These are phyloP conservation scores for Heliamphora exappendiculata DNA, from an alignment of 148 eudicot species.

Conservation along the genomic window DNA sequence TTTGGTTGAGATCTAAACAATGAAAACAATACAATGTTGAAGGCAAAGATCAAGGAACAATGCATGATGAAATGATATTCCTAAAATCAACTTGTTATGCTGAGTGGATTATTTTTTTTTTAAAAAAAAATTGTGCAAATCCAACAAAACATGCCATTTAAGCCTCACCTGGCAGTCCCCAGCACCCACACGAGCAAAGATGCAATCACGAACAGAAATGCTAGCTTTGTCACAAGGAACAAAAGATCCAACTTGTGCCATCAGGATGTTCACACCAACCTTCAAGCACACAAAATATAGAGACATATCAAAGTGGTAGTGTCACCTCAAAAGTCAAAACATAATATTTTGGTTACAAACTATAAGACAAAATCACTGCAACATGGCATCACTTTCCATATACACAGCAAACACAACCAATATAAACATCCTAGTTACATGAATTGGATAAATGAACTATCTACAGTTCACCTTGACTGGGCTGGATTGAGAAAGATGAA, in stretches of 20 bases:
- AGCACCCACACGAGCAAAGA: slow-evolving; percentile 99
- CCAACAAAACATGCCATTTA: neutral
- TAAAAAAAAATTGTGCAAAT: neutral
- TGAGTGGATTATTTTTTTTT: neutral
- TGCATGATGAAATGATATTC: neutral
- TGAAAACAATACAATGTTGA: neutral
- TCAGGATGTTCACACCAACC: slow-evolving; percentile 93
- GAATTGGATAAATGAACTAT: neutral
- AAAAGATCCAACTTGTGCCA: slow-evolving; percentile 97
- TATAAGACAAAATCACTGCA: neutral
- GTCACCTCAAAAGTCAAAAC: neutral
- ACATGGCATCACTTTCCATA: neutral
- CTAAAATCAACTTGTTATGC: neutral
- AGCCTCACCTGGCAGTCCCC: slow-evolving; percentile 94
- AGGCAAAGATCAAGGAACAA: neutral
- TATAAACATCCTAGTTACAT: neutral
- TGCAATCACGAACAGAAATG: slow-evolving; percentile 94
- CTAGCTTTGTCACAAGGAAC: slow-evolving; percentile 89
- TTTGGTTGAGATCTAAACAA: neutral
- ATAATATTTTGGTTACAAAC: neutral
- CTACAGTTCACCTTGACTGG: neutral
- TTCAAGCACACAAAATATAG: slow-evolving; percentile 22
- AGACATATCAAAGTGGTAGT: neutral
- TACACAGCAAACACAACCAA: neutral
- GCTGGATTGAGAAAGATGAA: neutral